Evolutionary conservation across 2,329 filamentous ascomycete species (phyloP), one percentile per base, ranked within the genome.

Genomic region (Emergomyces pasteurianus): DNA sequence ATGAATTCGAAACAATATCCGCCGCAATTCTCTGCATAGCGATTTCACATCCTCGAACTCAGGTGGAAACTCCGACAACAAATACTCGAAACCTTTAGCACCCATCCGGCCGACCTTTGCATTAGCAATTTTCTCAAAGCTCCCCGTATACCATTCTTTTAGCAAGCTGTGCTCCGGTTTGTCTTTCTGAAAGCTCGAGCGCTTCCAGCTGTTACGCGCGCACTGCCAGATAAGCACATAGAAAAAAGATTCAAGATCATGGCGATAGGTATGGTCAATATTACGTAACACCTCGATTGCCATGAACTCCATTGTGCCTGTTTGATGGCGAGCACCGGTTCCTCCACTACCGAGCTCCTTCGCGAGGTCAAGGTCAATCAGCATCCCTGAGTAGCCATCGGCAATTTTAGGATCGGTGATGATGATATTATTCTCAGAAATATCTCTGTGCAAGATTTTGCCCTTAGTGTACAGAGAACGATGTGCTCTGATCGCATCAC

Each of bases 351-450:
- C 31, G 31, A 31, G 3, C 31, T 31, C 31, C 31, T 31, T 31
- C 3, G 31, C 31, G 31, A 31, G 63, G 59, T 73, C 69, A 7
- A 74, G 65, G 61, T 74, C 67, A 65, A 73, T 74, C n/a, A 73
- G 65, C 56, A 69, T 68, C 6, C 74, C 74, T 4, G 61, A 67
- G 14, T 64, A 61, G 31, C 61, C 69, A 52, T 60, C 62, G 36
- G 63, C 50, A n/a, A 58, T 52, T 23, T 60, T 1, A 4, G 42
- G 43, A 3, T 66, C 55, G 2, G 66, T 64, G 16, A 77, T 71
- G 31, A 76, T 73, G 18, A 77, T 70, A 53, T 74, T 76, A 16
- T 68, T 66, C 0, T 67, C 60, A 0, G 70, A 76, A 14, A 77
- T 69, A 40, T 76, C 70, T 36, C 64, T 66, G 62, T 76, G 68